Percentiles rank a stretch among this genome's conserved stretches.
phyloP scores from a whole-genome alignment of 108 stramenopile genomes.

The Stephanodiscus minutulus region DNA sequence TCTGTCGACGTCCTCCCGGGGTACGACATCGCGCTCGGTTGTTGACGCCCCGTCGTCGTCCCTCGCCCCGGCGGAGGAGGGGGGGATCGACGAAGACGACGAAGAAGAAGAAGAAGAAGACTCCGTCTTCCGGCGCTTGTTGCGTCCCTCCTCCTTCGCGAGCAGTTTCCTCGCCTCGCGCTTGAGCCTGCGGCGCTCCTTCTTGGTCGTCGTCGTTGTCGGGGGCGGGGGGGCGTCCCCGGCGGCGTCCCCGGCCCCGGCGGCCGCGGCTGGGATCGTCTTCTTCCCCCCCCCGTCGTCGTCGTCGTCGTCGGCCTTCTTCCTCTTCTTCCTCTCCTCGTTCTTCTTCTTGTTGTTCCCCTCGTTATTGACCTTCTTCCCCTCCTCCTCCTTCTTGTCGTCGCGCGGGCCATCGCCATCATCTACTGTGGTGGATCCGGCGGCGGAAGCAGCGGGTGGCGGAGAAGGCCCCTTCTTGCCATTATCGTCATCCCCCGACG shows the following conservation, averaged over 20 bases:
- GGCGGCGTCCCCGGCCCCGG: too few relatives aligned
- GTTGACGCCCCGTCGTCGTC: too few relatives aligned
- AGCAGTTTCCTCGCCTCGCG: conserved; percentile 17
- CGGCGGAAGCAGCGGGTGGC: neutral
- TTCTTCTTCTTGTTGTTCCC: conserved; percentile 22
- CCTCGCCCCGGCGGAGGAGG: too few relatives aligned
- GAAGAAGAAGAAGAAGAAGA: too few relatives aligned
- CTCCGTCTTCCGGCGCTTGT: conserved; percentile 6
- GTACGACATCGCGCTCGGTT: neutral
- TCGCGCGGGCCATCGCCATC: neutral
- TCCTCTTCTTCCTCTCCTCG: conserved; percentile 2
- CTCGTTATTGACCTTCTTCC: conserved; percentile 23
- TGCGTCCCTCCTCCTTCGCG: conserved; percentile 8
- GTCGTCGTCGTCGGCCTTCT: neutral
- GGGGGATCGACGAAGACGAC: too few relatives aligned
- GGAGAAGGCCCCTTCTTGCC: neutral
- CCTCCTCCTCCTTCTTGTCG: conserved; percentile 9
- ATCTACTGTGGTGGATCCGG: neutral
- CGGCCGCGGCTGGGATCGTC: too few relatives aligned
- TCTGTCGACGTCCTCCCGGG: conserved; percentile 3
- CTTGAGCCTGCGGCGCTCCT: conserved; percentile 21
- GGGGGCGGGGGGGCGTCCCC: too few relatives aligned
- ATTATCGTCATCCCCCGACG: neutral
- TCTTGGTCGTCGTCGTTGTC: conserved; percentile 5
- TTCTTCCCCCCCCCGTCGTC: neutral